A percentile compares a stretch with the other conserved stretches of the same genome.
phyloP scores from a whole-genome alignment of 768 basidiomycete species.

The Termitomyces sp. region DNA sequence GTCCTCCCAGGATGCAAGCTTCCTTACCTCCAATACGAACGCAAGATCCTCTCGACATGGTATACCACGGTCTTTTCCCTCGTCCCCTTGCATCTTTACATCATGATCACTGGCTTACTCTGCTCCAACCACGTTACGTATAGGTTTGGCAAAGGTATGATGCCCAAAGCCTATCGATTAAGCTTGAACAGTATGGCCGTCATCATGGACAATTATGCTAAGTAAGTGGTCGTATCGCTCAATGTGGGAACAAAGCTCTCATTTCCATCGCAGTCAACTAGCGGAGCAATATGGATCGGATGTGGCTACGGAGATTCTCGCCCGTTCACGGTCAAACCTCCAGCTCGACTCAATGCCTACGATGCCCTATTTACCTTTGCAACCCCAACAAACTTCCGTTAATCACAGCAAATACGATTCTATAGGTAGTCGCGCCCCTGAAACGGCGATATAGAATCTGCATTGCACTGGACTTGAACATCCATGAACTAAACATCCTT shows the following conservation, averaged over 20 bases:
- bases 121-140: constrained; percentile 86
- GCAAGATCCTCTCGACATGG: constrained; percentile 55
- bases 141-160: constrained; percentile 86
- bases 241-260: not conserved
- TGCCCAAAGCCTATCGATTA: constrained; percentile 79
- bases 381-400: constrained; percentile 8
- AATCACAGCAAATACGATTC: constrained; percentile 21
- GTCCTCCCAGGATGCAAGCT: constrained; percentile 73
- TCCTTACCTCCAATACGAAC: constrained; percentile 57
- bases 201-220: constrained; percentile 84
- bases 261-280: constrained; percentile 47
- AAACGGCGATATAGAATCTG: constrained; percentile 13
- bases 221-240: constrained; percentile 37
- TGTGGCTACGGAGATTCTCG: constrained; percentile 56
- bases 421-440: constrained; percentile 20
- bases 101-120: constrained; percentile 62
- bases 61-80: constrained; percentile 62
- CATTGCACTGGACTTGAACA: not conserved
- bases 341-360: constrained; percentile 31
- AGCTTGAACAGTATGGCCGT: constrained; percentile 73
- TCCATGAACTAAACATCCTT: not conserved
- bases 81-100: constrained; percentile 62
- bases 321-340: constrained; percentile 54
- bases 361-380: constrained; percentile 21
- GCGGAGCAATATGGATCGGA: constrained; percentile 71